phyloP scores from a whole-genome alignment of 2,329 filamentous ascomycete species.

The Tolypocladium cylindrosporum region DNA sequence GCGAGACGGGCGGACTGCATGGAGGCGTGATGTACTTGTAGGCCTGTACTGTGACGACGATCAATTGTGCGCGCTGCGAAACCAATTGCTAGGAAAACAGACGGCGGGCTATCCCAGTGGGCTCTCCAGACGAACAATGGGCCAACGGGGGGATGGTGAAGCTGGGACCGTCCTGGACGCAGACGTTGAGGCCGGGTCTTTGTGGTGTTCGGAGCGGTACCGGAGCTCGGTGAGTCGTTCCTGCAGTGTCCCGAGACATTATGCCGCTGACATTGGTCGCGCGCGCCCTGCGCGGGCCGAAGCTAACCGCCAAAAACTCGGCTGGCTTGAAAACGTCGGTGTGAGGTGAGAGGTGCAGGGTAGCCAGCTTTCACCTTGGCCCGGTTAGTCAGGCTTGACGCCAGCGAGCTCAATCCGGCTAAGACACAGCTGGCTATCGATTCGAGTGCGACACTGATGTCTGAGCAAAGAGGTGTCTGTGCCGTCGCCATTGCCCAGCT shows the following conservation, averaged over 20 bases:
- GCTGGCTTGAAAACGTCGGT: background rate
- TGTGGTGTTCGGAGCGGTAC: slow-evolving; percentile 2
- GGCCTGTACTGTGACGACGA: background rate
- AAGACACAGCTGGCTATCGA: background rate
- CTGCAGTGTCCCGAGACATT: background rate
- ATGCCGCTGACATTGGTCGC: background rate
- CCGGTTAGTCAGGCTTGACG: background rate
- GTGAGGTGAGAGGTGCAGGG: background rate
- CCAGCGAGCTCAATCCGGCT: background rate
- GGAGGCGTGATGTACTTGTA: slow-evolving; percentile 1
- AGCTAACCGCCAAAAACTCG: slow-evolving; percentile 1
- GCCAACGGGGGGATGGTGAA: background rate
- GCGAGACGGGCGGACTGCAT: slow-evolving; percentile 21
- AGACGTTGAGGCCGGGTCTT: background rate
- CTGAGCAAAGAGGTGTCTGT: background rate
- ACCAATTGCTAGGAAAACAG: background rate
- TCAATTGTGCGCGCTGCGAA: background rate
- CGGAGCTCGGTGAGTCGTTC: slow-evolving; percentile 1
- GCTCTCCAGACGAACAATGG: background rate
- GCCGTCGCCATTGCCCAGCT: background rate
- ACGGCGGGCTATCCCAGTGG: background rate
- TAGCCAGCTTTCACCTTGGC: background rate
- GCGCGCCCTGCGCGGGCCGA: slow-evolving; percentile 1
- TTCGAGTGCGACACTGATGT: background rate
- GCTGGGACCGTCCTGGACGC: background rate